These are phyloP conservation scores for Bacidia gigantensis DNA, from an alignment of 495 filamentous ascomycete genomes.

Conservation along the genomic window DNA sequence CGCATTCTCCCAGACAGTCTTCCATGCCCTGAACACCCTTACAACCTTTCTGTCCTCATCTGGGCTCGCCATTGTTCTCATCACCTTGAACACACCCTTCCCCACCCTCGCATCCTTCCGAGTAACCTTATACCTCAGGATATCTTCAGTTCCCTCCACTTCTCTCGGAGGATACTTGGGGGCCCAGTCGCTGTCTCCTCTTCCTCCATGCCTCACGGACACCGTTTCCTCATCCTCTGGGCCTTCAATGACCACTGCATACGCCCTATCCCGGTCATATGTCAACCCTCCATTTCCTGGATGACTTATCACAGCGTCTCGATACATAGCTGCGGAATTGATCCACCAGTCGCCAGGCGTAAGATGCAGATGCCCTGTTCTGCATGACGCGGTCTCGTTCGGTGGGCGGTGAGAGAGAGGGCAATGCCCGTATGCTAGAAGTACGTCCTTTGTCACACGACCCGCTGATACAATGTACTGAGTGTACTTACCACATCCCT, in stretches of 20 bases:
- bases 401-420: neutral
- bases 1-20: constrained; percentile 7
- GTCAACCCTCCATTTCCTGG: constrained; percentile 11
- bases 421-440: neutral
- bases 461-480: neutral
- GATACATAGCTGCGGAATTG: constrained; percentile 14
- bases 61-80: constrained; percentile 3
- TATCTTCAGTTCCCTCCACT: neutral
- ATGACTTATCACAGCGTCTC: constrained; percentile 13
- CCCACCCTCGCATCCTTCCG: neutral
- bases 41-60: constrained; percentile 5
- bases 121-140: neutral
- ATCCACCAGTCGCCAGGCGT: constrained; percentile 15
- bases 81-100: constrained; percentile 11
- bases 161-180: neutral
- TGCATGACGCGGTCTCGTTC: neutral
- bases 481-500: neutral
- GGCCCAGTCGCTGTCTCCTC: neutral
- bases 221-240: neutral
- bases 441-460: neutral
- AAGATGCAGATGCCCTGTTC: neutral
- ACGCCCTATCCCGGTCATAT: constrained; percentile 9
- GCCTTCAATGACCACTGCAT: constrained; percentile 10
- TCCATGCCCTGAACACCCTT: constrained; percentile 13
- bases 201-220: neutral